These are phyloP conservation scores for Flammula alnicola DNA, from an alignment of 1,284 basidiomycete species.

Conservation along the genomic window DNA sequence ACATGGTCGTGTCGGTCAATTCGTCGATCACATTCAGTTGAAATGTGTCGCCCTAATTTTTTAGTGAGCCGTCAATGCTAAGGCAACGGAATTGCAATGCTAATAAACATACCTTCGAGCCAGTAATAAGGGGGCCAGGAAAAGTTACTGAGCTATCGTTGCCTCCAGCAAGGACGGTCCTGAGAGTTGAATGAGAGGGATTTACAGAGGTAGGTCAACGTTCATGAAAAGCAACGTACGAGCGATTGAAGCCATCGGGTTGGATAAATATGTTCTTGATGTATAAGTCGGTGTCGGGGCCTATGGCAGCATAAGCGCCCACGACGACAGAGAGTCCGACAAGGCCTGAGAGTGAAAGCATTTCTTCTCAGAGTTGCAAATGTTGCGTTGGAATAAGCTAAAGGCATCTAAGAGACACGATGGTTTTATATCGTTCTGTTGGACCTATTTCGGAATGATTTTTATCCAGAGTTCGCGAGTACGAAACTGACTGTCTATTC, in stretches of 20 bases:
- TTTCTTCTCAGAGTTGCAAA: no score
- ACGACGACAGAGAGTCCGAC: constrained; percentile 10
- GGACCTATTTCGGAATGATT: background rate
- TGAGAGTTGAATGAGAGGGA: background rate
- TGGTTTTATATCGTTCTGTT: constrained; percentile 4
- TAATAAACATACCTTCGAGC: constrained; percentile 18
- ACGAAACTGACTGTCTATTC: no score
- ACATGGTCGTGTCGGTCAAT: constrained; percentile 38
- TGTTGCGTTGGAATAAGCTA: background rate
- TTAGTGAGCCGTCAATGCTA: background rate
- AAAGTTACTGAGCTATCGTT: constrained; percentile 10
- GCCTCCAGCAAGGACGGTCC: constrained; percentile 20
- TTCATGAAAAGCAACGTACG: constrained; percentile 15
- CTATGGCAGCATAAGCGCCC: constrained; percentile 11
- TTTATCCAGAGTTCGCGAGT: no score
- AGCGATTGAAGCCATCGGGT: constrained; percentile 32
- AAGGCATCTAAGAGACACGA: background rate
- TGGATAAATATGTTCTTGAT: constrained; percentile 18
- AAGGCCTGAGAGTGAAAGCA: constrained; percentile 9
- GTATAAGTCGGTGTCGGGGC: constrained; percentile 7
- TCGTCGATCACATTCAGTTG: constrained; percentile 37
- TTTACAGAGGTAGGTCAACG: background rate
- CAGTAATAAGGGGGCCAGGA: constrained; percentile 22
- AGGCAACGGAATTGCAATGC: background rate
- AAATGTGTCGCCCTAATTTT: constrained; percentile 28